Conservation (phyloP, 176 grass and related monocot genomes). For the Oryza punctata region DNA sequence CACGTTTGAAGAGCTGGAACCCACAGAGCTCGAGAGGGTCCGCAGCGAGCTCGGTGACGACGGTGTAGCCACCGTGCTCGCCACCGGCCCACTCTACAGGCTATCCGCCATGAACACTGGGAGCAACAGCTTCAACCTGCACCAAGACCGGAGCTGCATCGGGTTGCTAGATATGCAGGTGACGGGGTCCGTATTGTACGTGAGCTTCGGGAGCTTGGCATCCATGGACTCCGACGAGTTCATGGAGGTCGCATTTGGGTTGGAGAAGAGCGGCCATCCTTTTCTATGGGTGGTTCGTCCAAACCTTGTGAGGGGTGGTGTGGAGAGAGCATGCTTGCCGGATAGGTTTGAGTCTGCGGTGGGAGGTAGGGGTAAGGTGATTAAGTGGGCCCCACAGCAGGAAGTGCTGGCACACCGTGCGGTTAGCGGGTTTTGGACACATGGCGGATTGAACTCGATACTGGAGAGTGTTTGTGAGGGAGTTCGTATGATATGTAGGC, state of each 20-base stretch:
- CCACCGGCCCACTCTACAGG: conserved; percentile 44
- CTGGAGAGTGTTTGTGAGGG: too few relatives aligned
- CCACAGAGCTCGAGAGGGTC: conserved; percentile 19
- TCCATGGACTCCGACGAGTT: neutral
- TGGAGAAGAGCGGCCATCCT: conserved; percentile 23
- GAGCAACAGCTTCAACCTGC: neutral
- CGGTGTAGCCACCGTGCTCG: neutral
- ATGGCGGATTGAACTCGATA: conserved; percentile 45
- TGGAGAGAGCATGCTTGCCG: neutral
- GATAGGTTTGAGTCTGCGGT: neutral
- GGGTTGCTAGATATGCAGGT: conserved; percentile 27
- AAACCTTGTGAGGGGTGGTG: neutral
- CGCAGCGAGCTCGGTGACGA: neutral
- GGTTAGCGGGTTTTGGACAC: conserved; percentile 27
- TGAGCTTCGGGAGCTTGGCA: conserved; percentile 49
- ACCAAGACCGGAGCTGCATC: conserved; percentile 15
- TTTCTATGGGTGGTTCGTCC: conserved; percentile 43
- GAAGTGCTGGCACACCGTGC: too few relatives aligned
- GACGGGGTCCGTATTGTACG: conserved; percentile 11
- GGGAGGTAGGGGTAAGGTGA: neutral
- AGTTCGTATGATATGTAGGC: neutral
- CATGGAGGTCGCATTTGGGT: conserved; percentile 10
- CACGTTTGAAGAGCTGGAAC: conserved; percentile 15
- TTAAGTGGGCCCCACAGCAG: too few relatives aligned
- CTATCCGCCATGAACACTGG: neutral